A percentile compares a stretch with the other conserved stretches of the same genome.
phyloP scores from a whole-genome alignment of 495 filamentous ascomycete genomes.

The Poronia punctata region DNA sequence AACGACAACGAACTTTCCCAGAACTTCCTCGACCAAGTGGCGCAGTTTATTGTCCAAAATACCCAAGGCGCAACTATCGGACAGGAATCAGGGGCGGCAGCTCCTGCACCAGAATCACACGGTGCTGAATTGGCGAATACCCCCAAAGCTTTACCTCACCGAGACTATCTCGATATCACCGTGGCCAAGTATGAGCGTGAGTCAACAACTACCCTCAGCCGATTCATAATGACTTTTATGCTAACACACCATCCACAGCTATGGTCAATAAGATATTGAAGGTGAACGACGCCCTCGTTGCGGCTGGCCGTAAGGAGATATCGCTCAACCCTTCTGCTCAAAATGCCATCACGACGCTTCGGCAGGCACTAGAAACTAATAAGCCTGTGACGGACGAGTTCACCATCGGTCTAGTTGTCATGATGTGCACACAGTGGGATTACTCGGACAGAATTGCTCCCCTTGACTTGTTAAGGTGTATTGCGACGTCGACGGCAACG shows the following conservation, averaged over 20 bases:
- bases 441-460: conserved; percentile 69
- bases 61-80: conserved; percentile 81
- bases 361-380: conserved; percentile 49
- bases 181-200: conserved; percentile 37
- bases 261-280: conserved; percentile 69
- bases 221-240: conserved; percentile 28
- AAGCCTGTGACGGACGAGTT: conserved; percentile 25
- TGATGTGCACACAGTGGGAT: conserved; percentile 69
- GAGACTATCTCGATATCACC: conserved; percentile 67
- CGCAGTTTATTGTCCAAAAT: conserved; percentile 87
- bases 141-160: conserved; percentile 70
- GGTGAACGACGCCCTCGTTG: conserved; percentile 59
- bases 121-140: conserved; percentile 54
- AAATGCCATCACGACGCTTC: conserved; percentile 46
- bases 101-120: conserved; percentile 58
- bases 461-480: conserved; percentile 76
- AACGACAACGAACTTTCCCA: conserved; percentile 85
- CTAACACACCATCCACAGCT: conserved; percentile 45
- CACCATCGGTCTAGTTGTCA: conserved; percentile 55
- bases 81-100: conserved; percentile 29
- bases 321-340: conserved; percentile 68
- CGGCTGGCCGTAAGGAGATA: conserved; percentile 62
- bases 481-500: conserved; percentile 58
- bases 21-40: conserved; percentile 85
- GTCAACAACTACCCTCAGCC: conserved; percentile 8